Evolutionary conservation across 192 early-diverging fungal species (phyloP), one percentile per base, ranked within the genome.

Genomic region (Podila clonocystis): DNA sequence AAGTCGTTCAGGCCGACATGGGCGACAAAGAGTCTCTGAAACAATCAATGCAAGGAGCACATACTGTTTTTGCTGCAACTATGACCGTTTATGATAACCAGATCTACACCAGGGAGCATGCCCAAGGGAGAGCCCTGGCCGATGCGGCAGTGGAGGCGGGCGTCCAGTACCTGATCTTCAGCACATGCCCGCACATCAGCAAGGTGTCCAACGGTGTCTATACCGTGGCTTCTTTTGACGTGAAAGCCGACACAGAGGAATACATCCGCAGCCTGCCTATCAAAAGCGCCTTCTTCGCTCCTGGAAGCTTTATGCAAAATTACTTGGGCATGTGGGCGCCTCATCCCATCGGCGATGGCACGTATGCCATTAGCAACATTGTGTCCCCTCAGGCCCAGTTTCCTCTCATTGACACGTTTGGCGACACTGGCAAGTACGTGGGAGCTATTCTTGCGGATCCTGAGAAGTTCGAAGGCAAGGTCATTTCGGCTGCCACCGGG

Each of bases 211-310:
- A 45, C 41, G 41, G 41, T 15, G 41, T 17, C 41, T 45, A 45
- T 3, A 45, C 11, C 3, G 41, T 45, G 41, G 3, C 41, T 17
- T 45, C 41, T 45, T 45, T 45, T 45, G 41, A 45, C 41, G 41
- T 41, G 41, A 45, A 45, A 45, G 41, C 41, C 41, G 41, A 45
- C 13, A 45, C 41, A 8, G 41, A 72, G 58, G 50, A 64, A 28
- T 64, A 72, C 31, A 72, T 72, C 31, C 70, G 70, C 22, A 41
- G 49, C 12, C 31, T 72, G 50, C 70, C 70, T 26, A 63, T 72
- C 70, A 30, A 72, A 31, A 72, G 62, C 41, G 70, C 70, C 13
- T 72, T 72, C 36, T 72, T 72, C 26, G 26, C 62, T 15, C 70
- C 70, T 7, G 50, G 70, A 13, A 26, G 28, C n/a, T 72, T 57